Conservation (phyloP, 148 eudicot genomes). For the Fagopyrum esculentum region DNA sequence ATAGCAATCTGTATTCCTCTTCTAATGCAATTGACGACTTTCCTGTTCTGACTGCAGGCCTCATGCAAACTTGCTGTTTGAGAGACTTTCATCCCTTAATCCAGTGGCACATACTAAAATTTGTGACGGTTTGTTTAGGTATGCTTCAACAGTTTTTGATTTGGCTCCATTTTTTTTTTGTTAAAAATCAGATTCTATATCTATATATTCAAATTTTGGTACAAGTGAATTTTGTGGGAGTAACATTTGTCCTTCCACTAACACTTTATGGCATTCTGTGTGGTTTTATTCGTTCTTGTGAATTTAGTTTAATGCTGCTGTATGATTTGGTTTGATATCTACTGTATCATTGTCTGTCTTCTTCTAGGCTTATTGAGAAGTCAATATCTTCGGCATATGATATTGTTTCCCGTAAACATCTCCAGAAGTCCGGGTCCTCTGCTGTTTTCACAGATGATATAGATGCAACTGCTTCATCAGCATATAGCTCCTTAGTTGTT, state of each 20-base stretch:
- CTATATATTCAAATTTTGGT: neutral
- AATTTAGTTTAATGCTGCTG: neutral
- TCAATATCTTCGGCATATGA: conserved; percentile 64
- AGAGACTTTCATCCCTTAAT: conserved; percentile 72
- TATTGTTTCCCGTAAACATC: conserved; percentile 38
- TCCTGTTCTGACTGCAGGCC: conserved; percentile 38
- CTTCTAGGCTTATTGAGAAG: conserved; percentile 71
- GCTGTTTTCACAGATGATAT: conserved; percentile 27
- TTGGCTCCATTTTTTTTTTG: neutral
- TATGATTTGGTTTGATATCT: conserved; percentile 5
- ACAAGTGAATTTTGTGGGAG: conserved; percentile 1
- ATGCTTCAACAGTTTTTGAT: neutral
- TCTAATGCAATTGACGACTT: neutral
- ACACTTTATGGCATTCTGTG: neutral
- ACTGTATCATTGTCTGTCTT: neutral
- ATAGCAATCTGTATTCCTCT: neutral
- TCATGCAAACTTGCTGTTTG: conserved; percentile 75
- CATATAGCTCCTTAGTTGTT: conserved; percentile 29
- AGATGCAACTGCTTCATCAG: conserved; percentile 35
- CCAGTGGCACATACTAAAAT: conserved; percentile 75
- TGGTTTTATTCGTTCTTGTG: neutral
- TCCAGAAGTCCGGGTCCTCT: conserved; percentile 23
- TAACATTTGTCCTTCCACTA: neutral
- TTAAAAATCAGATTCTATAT: neutral
- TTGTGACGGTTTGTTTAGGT: conserved; percentile 80